phyloP scores from a whole-genome alignment of 2,329 filamentous ascomycete species.

The Annulohypoxylon truncatum region DNA sequence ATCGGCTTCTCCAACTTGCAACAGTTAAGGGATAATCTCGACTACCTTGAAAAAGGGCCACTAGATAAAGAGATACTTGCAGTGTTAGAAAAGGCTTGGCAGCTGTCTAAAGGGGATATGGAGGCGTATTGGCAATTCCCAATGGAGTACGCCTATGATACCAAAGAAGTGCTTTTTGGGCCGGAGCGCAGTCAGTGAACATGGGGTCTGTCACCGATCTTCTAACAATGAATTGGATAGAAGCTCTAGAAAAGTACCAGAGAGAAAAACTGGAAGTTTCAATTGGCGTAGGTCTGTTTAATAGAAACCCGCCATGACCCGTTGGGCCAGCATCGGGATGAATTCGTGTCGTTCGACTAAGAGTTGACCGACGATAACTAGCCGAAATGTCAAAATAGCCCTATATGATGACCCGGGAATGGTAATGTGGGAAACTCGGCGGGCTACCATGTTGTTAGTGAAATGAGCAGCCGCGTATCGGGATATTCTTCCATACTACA shows the following conservation, averaged over 20 bases:
- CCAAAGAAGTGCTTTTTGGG: slow-evolving; percentile 68
- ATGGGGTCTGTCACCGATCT: background rate
- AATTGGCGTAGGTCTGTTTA: too few relatives aligned
- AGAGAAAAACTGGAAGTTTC: too few relatives aligned
- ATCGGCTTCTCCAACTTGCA: slow-evolving; percentile 66
- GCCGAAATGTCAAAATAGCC: background rate
- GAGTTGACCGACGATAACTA: background rate
- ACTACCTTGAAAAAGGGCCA: slow-evolving; percentile 72
- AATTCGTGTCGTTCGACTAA: background rate
- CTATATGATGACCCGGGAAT: background rate
- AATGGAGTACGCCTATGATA: slow-evolving; percentile 73
- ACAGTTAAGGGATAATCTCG: slow-evolving; percentile 67
- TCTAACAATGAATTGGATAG: background rate
- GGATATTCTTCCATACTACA: slow-evolving; percentile 11
- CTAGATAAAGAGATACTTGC: slow-evolving; percentile 78
- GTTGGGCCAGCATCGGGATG: too few relatives aligned
- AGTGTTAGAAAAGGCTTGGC: slow-evolving; percentile 80
- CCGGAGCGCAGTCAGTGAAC: background rate
- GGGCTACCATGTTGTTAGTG: background rate
- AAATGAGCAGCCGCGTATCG: background rate
- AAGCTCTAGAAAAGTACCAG: too few relatives aligned
- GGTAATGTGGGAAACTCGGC: background rate
- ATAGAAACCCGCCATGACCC: too few relatives aligned
- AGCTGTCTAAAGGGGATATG: slow-evolving; percentile 67
- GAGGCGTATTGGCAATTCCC: slow-evolving; percentile 66